Conservation (phyloP, 2,329 filamentous ascomycete species). For the Cordyceps fumosorosea region DNA sequence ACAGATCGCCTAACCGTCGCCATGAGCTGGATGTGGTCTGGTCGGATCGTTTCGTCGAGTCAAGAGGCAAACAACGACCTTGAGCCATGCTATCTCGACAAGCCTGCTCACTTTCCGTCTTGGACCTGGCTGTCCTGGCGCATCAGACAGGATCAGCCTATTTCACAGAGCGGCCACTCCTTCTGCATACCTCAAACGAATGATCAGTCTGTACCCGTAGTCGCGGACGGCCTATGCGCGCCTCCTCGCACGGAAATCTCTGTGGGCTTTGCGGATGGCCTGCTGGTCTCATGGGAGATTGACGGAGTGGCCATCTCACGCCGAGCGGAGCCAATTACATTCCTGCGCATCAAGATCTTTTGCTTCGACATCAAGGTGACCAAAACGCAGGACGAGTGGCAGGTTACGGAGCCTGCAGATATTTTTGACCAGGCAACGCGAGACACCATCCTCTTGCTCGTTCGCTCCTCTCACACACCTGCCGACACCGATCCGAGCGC, state of each 20-base stretch:
- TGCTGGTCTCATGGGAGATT: constrained; percentile 30
- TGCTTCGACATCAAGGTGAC: constrained; percentile 27
- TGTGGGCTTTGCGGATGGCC: constrained; percentile 28
- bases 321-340: constrained; percentile 22
- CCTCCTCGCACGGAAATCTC: constrained; percentile 28
- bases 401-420: not conserved
- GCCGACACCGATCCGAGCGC: not conserved
- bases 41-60: not conserved
- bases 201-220: constrained; percentile 20
- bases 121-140: constrained; percentile 35
- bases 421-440: not conserved
- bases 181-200: constrained; percentile 28
- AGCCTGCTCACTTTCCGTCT: constrained; percentile 23
- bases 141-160: constrained; percentile 20
- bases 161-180: not conserved
- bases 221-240: constrained; percentile 23
- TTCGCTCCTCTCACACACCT: not conserved
- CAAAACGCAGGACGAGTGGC: constrained; percentile 9
- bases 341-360: constrained; percentile 28
- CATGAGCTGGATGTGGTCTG: constrained; percentile 27
- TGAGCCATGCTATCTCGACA: constrained; percentile 16
- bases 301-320: constrained; percentile 26
- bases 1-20: constrained; percentile 30
- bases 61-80: not conserved
- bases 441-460: not conserved